Percentiles rank a stretch among this genome's conserved stretches.
Conservation (phyloP, 2,329 filamentous ascomycete genomes). For the Talaromyces rugulosus region DNA sequence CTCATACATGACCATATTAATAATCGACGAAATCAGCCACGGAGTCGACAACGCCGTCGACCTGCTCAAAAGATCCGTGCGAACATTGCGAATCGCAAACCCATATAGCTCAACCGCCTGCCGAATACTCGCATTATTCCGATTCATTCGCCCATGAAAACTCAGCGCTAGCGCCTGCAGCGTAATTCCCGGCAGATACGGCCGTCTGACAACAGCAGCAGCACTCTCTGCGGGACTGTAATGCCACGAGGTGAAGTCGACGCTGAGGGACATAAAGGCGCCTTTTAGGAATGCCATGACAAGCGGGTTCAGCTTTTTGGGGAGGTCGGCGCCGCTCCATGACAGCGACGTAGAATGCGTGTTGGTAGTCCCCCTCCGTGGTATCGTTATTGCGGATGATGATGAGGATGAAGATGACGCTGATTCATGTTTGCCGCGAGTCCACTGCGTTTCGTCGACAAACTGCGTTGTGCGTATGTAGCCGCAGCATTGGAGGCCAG, state of each 20-base stretch:
- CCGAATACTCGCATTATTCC: not conserved
- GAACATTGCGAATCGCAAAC: not conserved
- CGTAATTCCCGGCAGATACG: not conserved
- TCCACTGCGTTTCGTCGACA: slow-evolving; percentile 3
- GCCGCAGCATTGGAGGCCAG: not conserved
- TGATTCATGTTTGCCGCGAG: not conserved
- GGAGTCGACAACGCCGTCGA: not conserved
- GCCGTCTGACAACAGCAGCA: not conserved
- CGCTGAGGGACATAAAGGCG: not conserved
- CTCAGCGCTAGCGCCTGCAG: not conserved
- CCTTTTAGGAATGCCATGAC: not conserved
- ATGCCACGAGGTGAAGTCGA: slow-evolving; percentile 1
- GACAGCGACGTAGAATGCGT: not conserved
- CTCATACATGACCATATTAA: slow-evolving; percentile 1
- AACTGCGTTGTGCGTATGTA: not conserved
- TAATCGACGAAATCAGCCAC: not conserved
- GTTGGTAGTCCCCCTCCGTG: not conserved
- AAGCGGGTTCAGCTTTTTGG: not conserved
- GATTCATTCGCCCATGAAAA: not conserved
- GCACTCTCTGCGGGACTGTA: not conserved
- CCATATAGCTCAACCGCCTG: slow-evolving; percentile 3
- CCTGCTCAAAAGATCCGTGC: not conserved
- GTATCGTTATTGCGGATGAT: not conserved
- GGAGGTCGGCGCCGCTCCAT: not conserved
- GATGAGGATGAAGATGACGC: no score